Evolutionary conservation across 2,329 filamentous ascomycete genomes (phyloP), one percentile per base, ranked within the genome.

Genomic region (Aureobasidium sp.): DNA sequence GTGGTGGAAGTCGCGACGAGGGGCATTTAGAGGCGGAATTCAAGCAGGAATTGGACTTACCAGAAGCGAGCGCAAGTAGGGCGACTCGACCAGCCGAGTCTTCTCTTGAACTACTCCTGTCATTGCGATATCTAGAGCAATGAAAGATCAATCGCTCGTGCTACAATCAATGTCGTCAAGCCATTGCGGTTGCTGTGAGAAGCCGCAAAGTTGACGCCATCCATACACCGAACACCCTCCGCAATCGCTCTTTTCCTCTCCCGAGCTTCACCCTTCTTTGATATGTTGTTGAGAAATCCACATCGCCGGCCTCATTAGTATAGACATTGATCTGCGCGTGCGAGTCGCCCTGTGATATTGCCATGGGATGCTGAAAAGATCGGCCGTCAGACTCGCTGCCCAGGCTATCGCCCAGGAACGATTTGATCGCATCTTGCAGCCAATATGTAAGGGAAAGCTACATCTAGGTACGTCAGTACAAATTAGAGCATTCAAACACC

Each of bases 1-100:
- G n/a, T n/a, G n/a, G n/a, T n/a, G 30, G 5, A 25, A 19, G 19
- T 54, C 22, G 40, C 25, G n/a, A 27, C 34, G 22, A 22, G 22
- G 24, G 45, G 34, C 41, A 45, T 45, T 38, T 39, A 37, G 38
- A 17, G 47, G 27, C 27, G 39, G 14, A 29, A 22, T 32, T 1
- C n/a, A 1, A 11, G 4, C 3, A 3, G 22, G 6, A n/a, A 39
- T 14, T n/a, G 17, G 16, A 49, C 65, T 57, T 71, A 75, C 73
- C 54, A 76, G 60, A 27, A 76, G 65, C 30, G 73, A 75, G 57
- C 71, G 68, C 51, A 74, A 54, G 56, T 74, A 75, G n/a, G 72
- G 73, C 56, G 72, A 74, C 53, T 75, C 71, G 54, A 73, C 57
- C 37, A 63, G 27, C 4, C 48, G 16, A 27, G 19, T 48, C 27